Percentiles rank a stretch among this genome's conserved stretches.
phyloP scores from a whole-genome alignment of 495 filamentous ascomycete species.

The Ascodesmis nigricans region DNA sequence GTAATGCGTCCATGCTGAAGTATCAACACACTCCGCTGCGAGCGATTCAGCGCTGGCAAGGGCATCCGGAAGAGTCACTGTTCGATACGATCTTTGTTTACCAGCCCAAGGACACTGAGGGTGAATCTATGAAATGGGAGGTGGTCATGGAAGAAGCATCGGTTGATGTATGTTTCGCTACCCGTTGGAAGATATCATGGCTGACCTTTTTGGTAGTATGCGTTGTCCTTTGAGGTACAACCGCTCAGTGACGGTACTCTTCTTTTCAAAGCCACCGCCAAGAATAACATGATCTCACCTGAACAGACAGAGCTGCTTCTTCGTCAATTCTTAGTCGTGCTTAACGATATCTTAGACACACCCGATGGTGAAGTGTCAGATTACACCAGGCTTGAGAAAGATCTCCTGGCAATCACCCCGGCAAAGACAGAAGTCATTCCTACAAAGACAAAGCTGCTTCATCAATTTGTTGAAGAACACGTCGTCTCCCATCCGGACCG shows the following conservation, averaged over 20 bases:
- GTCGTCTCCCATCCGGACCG: constrained; percentile 24
- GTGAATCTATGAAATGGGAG: constrained; percentile 24
- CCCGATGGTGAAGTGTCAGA: constrained; percentile 18
- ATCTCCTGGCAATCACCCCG: constrained; percentile 34
- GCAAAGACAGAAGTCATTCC: constrained; percentile 27
- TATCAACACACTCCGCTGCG: constrained; percentile 48
- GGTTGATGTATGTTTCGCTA: constrained; percentile 29
- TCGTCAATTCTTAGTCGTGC: constrained; percentile 35
- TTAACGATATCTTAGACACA: constrained; percentile 26
- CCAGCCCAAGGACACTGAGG: constrained; percentile 36
- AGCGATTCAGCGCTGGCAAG: constrained; percentile 44
- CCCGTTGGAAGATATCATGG: neutral
- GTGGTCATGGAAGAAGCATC: constrained; percentile 32
- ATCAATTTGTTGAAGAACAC: constrained; percentile 38
- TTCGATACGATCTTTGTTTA: constrained; percentile 68
- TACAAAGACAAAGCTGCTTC: constrained; percentile 28
- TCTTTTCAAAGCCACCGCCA: constrained; percentile 38
- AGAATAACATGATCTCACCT: constrained; percentile 33
- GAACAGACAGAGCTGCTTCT: constrained; percentile 41
- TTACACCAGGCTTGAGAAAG: constrained; percentile 11
- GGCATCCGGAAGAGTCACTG: constrained; percentile 32
- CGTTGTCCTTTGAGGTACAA: constrained; percentile 51
- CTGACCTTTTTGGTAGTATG: constrained; percentile 27
- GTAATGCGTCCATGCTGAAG: constrained; percentile 37
- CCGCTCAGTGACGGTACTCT: constrained; percentile 27